Base-by-base conservation (phyloP, 306 rosid species). In the Dryas alaskensis region DNA sequence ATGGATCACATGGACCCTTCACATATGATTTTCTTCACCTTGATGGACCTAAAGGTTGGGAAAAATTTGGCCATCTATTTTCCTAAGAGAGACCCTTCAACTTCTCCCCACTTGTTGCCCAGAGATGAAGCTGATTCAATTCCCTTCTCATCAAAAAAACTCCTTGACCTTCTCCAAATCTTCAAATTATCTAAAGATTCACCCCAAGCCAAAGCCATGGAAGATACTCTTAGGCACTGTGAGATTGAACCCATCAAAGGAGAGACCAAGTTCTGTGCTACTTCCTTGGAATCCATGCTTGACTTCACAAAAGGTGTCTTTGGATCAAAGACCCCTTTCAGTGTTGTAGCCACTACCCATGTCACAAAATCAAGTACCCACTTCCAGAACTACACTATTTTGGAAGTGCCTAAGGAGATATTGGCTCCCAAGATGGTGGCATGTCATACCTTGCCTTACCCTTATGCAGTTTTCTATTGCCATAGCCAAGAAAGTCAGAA, bases 401-500 rank as follows among this genome's bases (percentile, higher is more conserved):
- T 83, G 45, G 86, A 86, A 4, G 70, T 44, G 10, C 88, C 91
- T 0, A n/a, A 44, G 31, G 83, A 76, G 49, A 52, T 89, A 3
- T 22, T 57, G 52, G 92, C 92, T 47, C 74, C 89, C 0, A 85
- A 74, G 80, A 88, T 93, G 85, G 98, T 91, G 19, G 89, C 98
- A 10, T 93, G 97, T 53, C 97, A 91, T 62, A 81, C 85, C 14
- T 81, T 88, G 94, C 92, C 97, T 4, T 93, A 93, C 49, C 97
- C 97, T 31, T 89, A 88, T 48, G 86, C 89, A 4, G 81, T 91
- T 16, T 89, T 79, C 45, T 89, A 88, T 16, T 88, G 94, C 40
- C 98, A 91, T 31, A 84, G 81, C 81, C 96, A 86, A 43, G 58
- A 65, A 22, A 84, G 80, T 51, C 80, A 69, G 78, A 91, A 81